Percentiles rank a stretch among this genome's conserved stretches.
phyloP scores from a whole-genome alignment of 2,329 filamentous ascomycete species.

The Colletotrichum sp. region DNA sequence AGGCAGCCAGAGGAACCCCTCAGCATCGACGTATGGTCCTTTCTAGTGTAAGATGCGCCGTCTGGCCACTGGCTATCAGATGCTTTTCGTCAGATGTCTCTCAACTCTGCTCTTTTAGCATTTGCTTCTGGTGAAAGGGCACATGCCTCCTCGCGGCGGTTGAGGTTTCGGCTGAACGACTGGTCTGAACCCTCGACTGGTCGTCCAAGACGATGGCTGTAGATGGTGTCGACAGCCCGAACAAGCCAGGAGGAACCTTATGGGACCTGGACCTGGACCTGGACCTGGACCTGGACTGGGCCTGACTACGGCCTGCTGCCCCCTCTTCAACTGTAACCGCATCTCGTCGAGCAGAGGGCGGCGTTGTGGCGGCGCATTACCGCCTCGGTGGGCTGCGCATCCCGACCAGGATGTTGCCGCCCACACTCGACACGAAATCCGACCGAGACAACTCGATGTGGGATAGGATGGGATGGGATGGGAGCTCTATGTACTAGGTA shows the following conservation, averaged over 20 bases:
- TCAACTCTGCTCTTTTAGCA: background rate
- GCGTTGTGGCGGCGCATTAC: conserved; percentile 16
- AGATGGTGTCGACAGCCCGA: background rate
- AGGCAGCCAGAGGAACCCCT: background rate
- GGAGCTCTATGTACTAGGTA: background rate
- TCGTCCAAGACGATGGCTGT: background rate
- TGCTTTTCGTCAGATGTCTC: background rate
- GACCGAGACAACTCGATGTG: background rate
- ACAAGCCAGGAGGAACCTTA: background rate
- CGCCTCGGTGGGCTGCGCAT: conserved; percentile 10
- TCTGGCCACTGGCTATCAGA: background rate
- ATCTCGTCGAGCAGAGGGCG: background rate
- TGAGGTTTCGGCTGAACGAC: conserved; percentile 6
- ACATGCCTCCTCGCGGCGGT: background rate
- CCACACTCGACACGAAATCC: background rate
- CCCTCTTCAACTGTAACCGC: background rate
- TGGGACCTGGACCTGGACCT: background rate
- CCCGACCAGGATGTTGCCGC: background rate
- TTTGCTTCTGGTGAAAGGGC: background rate
- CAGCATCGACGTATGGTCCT: background rate
- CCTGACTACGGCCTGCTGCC: no score
- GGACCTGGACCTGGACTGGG: background rate
- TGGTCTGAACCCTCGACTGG: background rate
- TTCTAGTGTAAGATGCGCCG: background rate
- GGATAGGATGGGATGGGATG: background rate